phyloP scores from a whole-genome alignment of 139 green algal species.

The Spirogloea muscicola region DNA sequence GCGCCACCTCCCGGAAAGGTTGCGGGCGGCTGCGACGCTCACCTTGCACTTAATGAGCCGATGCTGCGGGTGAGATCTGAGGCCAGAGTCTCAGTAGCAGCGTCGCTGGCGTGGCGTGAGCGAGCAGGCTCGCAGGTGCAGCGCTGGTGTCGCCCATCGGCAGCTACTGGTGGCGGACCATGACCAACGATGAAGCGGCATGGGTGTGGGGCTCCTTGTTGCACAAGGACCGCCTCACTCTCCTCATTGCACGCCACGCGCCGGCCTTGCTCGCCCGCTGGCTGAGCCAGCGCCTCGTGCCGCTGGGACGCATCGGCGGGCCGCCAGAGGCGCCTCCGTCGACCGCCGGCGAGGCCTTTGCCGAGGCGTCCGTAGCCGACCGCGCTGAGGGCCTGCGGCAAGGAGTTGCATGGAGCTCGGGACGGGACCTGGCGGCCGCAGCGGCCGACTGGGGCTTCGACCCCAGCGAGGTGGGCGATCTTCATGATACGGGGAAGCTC shows the following conservation, averaged over 20 bases:
- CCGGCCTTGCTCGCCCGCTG: constrained; percentile 10
- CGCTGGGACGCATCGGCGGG: too few relatives aligned
- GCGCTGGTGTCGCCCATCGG: not conserved
- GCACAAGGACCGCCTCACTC: constrained; percentile 3
- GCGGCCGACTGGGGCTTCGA: constrained; percentile 9
- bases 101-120: too few relatives aligned
- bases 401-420: not conserved
- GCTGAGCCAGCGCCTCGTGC: not conserved
- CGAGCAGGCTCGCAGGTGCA: constrained; percentile 1
- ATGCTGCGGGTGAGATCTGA: too few relatives aligned
- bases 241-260: constrained; percentile 19
- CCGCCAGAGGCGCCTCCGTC: too few relatives aligned
- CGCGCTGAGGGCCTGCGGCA: not conserved
- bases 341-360: too few relatives aligned
- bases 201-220: constrained; percentile 2
- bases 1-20: constrained; percentile 34
- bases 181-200: constrained; percentile 8
- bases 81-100: too few relatives aligned
- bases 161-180: not conserved
- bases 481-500: not conserved
- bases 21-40: too few relatives aligned
- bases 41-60: too few relatives aligned
- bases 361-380: too few relatives aligned
- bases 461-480: not conserved
- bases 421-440: not conserved